Base-by-base conservation (phyloP, 495 filamentous ascomycete genomes). In the Chaetomium fimeti region DNA sequence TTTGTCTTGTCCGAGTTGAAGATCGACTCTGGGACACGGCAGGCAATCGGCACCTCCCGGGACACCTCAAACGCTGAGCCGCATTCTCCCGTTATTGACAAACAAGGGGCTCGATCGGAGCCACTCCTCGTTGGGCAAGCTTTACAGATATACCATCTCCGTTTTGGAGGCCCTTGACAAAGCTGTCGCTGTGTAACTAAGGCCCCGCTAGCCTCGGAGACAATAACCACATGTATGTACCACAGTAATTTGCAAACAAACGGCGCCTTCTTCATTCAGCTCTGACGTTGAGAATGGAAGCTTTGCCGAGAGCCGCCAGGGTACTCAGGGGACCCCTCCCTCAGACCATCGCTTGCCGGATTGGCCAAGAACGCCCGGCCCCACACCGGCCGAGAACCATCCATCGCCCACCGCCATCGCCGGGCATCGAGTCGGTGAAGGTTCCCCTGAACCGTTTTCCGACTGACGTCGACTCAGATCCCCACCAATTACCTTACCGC, bases 341-440 rank as follows among this genome's bases (percentile, higher is more conserved):
- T 2, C 32, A 2, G 3, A 2, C n/a, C 4, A 47, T 11, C n/a
- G 2, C 15, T 61, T 52, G 20, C 20, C 29, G 45, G 29, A 51
- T 51, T 51, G 47, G 58, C 58, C 32, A 29, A n/a, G 20, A 1
- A 1, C 22, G 28, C 38, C 18, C 61, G 61, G 51, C 61, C 61
- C 61, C 61, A 57, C 61, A 13, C 53, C n/a, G 61, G 51, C 61
- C 60, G 48, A 42, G 51, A 38, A 61, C 36, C 36, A 22, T 22
- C n/a, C 48, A 24, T 27, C 60, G n/a, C 28, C 29, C 60, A 40
- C 18, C 24, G 32, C 28, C n/a, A 42, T 24, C 32, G 20, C 59
- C 25, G 29, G 59, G n/a, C 47, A 28, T 24, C 45, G n/a, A 24
- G 59, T 61, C 47, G 47, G 47, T 51, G 29, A 61, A 28, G n/a